phyloP scores from a whole-genome alignment of 1,284 basidiomycete genomes.

The Tylopilus sp. region DNA sequence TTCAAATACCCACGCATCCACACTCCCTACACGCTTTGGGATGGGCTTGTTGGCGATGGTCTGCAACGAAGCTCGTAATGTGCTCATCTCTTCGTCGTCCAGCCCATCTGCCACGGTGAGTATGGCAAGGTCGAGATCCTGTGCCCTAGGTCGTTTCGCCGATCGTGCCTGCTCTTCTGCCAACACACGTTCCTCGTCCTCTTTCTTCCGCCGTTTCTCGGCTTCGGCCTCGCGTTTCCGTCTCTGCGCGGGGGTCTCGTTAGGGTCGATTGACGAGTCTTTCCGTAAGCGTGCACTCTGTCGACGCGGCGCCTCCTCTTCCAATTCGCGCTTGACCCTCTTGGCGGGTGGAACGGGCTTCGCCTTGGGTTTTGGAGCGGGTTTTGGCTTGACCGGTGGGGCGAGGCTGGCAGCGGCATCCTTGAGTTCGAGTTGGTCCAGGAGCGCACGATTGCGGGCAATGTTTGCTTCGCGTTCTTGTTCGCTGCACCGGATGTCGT shows the following conservation, averaged over 20 bases:
- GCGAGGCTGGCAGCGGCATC: slow-evolving; percentile 52
- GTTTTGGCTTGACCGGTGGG: slow-evolving; percentile 36
- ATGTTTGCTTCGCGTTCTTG: slow-evolving; percentile 73
- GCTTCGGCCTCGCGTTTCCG: slow-evolving; percentile 57
- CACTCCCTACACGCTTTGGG: slow-evolving; percentile 41
- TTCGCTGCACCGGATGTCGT: slow-evolving; percentile 47
- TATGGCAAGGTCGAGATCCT: slow-evolving; percentile 55
- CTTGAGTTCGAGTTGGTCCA: slow-evolving; percentile 65
- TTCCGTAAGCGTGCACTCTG: slow-evolving; percentile 61
- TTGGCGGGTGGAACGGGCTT: slow-evolving; percentile 63
- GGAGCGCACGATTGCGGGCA: slow-evolving; percentile 67
- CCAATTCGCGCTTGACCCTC: slow-evolving; percentile 45
- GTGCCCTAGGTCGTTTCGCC: slow-evolving; percentile 63
- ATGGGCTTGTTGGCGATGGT: slow-evolving; percentile 35
- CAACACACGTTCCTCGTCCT: slow-evolving; percentile 55
- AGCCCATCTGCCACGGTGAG: slow-evolving; percentile 48
- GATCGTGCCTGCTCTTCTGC: slow-evolving; percentile 58
- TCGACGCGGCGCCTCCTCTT: slow-evolving; percentile 47
- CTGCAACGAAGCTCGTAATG: slow-evolving; percentile 45
- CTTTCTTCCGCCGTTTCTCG: slow-evolving; percentile 48
- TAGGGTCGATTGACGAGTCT: slow-evolving; percentile 40
- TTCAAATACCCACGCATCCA: slow-evolving; percentile 50
- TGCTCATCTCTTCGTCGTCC: slow-evolving; percentile 42
- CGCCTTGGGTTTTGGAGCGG: slow-evolving; percentile 41
- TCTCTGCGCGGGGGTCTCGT: slow-evolving; percentile 62